Conservation (phyloP, 1,284 basidiomycete species). For the Sanguinoderma infundibulare region DNA sequence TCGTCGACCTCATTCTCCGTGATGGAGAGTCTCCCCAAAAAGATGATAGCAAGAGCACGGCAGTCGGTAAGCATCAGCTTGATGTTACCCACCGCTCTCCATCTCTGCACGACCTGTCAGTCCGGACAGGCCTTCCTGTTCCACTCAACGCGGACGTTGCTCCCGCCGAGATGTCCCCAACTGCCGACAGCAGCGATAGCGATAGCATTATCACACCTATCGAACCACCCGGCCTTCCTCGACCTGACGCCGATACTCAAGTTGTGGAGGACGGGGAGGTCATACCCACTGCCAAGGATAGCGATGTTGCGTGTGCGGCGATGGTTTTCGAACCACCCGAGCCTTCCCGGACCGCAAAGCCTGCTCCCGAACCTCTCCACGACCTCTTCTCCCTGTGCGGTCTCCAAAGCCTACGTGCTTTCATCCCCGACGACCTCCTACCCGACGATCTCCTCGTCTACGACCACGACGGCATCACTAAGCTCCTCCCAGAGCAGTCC, state of each 20-base stretch:
- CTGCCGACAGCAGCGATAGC: background rate
- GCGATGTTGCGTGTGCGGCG: background rate
- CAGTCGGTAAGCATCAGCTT: background rate
- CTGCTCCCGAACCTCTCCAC: background rate
- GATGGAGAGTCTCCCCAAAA: background rate
- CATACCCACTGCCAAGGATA: background rate
- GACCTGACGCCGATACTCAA: background rate
- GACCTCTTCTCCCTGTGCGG: conserved; percentile 8
- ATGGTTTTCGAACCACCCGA: background rate
- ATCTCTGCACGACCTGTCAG: background rate
- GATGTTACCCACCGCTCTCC: background rate
- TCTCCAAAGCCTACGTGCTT: conserved; percentile 30
- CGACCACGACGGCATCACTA: conserved; percentile 23
- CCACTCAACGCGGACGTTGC: background rate
- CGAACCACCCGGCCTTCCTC: background rate
- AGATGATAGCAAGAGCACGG: background rate
- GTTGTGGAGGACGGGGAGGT: background rate
- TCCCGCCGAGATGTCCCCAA: background rate
- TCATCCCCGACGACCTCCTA: conserved; percentile 31
- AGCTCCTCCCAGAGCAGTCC: background rate
- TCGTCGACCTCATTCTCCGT: conserved; percentile 25
- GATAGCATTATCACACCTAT: background rate
- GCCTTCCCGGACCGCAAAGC: background rate
- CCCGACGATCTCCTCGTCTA: conserved; percentile 38
- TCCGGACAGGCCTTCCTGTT: background rate